These are phyloP conservation scores for Penicillium paradoxum DNA, from an alignment of 495 filamentous ascomycete species.

Conservation along the genomic window DNA sequence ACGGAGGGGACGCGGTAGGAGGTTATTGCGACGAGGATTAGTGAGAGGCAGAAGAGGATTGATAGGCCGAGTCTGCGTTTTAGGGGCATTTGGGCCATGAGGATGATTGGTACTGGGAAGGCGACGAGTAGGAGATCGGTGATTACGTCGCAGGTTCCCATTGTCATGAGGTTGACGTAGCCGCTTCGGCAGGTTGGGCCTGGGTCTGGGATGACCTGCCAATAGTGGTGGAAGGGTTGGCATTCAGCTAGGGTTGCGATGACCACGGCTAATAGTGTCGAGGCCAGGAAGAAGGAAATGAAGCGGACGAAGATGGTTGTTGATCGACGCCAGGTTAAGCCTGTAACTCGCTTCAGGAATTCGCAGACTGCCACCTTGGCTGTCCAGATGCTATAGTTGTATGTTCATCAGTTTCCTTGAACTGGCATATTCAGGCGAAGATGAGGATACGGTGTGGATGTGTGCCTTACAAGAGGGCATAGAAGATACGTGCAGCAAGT, in stretches of 20 bases:
- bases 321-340: slow-evolving; percentile 62
- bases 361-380: slow-evolving; percentile 87
- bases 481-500: slow-evolving; percentile 49
- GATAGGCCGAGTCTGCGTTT: slow-evolving; percentile 64
- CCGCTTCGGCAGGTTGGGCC: slow-evolving; percentile 78
- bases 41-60: slow-evolving; percentile 74
- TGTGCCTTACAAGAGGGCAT: slow-evolving; percentile 52
- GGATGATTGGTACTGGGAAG: slow-evolving; percentile 83
- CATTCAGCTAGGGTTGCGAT: slow-evolving; percentile 82
- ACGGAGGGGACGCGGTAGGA: slow-evolving; percentile 72
- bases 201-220: slow-evolving; percentile 88
- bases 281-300: slow-evolving; percentile 67
- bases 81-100: slow-evolving; percentile 63
- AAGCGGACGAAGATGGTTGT: slow-evolving; percentile 61
- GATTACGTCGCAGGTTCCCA: slow-evolving; percentile 79
- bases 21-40: slow-evolving; percentile 69
- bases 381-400: slow-evolving; percentile 71
- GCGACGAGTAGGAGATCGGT: slow-evolving; percentile 82
- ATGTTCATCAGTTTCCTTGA: not conserved
- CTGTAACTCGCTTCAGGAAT: slow-evolving; percentile 76
- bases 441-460: not conserved
- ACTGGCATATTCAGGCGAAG: not conserved
- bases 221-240: slow-evolving; percentile 77
- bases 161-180: slow-evolving; percentile 78
- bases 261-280: slow-evolving; percentile 73